Evolutionary conservation across 495 filamentous ascomycete genomes (phyloP), one percentile per base, ranked within the genome.

Genomic region (Xylaria venustula): DNA sequence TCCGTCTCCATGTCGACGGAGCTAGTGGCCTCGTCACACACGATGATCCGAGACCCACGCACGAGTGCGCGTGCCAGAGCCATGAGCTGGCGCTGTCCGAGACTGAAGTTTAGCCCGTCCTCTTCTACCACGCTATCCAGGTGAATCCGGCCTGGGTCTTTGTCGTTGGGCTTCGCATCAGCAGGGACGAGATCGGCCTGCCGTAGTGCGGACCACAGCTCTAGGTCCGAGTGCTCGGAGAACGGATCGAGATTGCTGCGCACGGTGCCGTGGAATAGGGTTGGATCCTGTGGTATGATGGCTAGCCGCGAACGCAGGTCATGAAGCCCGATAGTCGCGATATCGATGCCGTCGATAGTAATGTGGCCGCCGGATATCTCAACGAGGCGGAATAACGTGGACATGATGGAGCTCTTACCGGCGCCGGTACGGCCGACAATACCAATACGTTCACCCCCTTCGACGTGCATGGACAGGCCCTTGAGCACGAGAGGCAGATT

Each of bases 21-120:
- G 3, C 87, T 90, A 0, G 93, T 98, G 0, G 94, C 93, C 75
- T 97, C 94, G 77, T 98, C 93, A 74, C 92, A 96, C 49, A 98
- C 87, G 66, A 97, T 97, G 75, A 97, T 97, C 65, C 90, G 90
- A 0, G 87, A 88, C 28, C 88, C 84, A 30, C 94, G 85, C 0
- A 97, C 93, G 2, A 97, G 83, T 0, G 93, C 93, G 0, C 93
- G 86, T 1, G 93, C 93, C 1, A 98, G 81, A 3, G 94, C 93
- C 90, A 98, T 95, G 14, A 97, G 85, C 68, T 98, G 93, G 3
- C 93, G 86, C 75, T 98, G 93, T 1, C 94, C 93, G n/a, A 97
- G 86, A 1, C 90, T 94, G 79, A 95, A 98, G 74, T 97, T 98
- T 40, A 94, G 77, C 0, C 93, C 93, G 77, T 96, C 93, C 67